Evolutionary conservation across 805 yeast genomes (phyloP).

Genomic region (Metschnikowia reukaufii): DNA sequence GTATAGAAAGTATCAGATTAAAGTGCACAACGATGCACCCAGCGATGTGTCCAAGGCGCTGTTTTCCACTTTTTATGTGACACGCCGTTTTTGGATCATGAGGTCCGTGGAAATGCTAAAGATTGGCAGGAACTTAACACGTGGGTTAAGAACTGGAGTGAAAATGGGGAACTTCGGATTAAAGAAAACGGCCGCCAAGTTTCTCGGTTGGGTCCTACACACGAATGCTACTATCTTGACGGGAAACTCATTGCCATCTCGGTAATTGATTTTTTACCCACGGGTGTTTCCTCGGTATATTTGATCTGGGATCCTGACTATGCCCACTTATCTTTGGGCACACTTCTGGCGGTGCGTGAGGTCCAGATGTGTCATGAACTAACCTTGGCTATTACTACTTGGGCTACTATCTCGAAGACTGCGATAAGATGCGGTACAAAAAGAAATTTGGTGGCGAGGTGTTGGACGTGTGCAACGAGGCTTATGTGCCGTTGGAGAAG

Average conservation of each 20-base stretch:
- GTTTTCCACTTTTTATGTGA: slow-evolving; percentile 70
- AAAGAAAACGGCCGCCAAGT: not conserved
- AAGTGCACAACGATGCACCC: slow-evolving; percentile 63
- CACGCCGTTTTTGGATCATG: slow-evolving; percentile 51
- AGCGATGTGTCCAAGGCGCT: slow-evolving; percentile 44
- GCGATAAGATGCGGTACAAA: slow-evolving; percentile 82
- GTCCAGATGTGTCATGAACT: slow-evolving; percentile 49
- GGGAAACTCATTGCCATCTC: slow-evolving; percentile 69
- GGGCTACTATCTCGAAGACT: slow-evolving; percentile 79
- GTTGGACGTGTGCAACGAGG: slow-evolving; percentile 52
- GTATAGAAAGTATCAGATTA: slow-evolving; percentile 67
- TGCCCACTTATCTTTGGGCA: slow-evolving; percentile 70
- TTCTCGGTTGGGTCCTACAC: slow-evolving; percentile 64
- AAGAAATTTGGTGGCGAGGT: slow-evolving; percentile 75
- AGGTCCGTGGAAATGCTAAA: slow-evolving; percentile 22
- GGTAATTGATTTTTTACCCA: slow-evolving; percentile 73
- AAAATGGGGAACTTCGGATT: slow-evolving; percentile 32
- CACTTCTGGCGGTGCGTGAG: slow-evolving; percentile 73
- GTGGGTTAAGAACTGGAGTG: slow-evolving; percentile 36
- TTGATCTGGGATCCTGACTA: slow-evolving; percentile 86
- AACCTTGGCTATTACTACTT: slow-evolving; percentile 61
- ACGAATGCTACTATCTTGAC: slow-evolving; percentile 73
- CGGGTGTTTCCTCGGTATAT: slow-evolving; percentile 78
- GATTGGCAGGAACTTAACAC: slow-evolving; percentile 43
- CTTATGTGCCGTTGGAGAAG: slow-evolving; percentile 40